Percentiles rank a stretch among this genome's conserved stretches.
Evolutionary conservation across 768 basidiomycete genomes (phyloP).

Genomic region (Calocera viscosa): DNA sequence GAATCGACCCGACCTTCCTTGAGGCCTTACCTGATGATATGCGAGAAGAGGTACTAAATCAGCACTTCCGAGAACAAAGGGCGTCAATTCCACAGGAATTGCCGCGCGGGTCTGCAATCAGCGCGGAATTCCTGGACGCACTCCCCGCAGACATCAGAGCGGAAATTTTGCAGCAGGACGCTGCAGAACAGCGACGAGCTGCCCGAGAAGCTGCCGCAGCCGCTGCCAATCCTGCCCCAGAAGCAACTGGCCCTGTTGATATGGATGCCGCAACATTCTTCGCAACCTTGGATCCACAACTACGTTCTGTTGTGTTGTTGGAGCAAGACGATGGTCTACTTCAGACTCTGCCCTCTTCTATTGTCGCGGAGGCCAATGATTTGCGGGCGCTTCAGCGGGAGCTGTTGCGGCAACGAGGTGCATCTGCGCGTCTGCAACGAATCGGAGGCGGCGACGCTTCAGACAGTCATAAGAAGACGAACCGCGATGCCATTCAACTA

Average conservation of each 20-base stretch:
- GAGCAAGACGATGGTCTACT: conserved; percentile 81
- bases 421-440: conserved; percentile 23
- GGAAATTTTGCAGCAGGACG: conserved; percentile 93
- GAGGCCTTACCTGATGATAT: conserved; percentile 97
- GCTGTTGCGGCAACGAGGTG: conserved; percentile 25
- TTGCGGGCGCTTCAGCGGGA: conserved; percentile 42
- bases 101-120: conserved; percentile 77
- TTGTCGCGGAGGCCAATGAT: conserved; percentile 69
- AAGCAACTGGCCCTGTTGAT: conserved; percentile 38
- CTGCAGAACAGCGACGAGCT: conserved; percentile 49
- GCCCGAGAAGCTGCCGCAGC: conserved; percentile 31
- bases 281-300: conserved; percentile 75
- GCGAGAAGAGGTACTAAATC: conserved; percentile 94
- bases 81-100: conserved; percentile 55
- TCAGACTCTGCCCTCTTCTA: conserved; percentile 66
- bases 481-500: conserved; percentile 83
- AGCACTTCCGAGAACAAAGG: conserved; percentile 86
- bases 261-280: conserved; percentile 87
- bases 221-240: conserved; percentile 21
- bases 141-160: conserved; percentile 92
- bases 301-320: conserved; percentile 81
- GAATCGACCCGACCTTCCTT: conserved; percentile 95
- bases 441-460: conserved; percentile 15
- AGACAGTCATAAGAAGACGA: conserved; percentile 20
- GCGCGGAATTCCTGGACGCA: conserved; percentile 88